Conservation (phyloP, 257 asterid genomes). For the Oldenlandia corymbosa region DNA sequence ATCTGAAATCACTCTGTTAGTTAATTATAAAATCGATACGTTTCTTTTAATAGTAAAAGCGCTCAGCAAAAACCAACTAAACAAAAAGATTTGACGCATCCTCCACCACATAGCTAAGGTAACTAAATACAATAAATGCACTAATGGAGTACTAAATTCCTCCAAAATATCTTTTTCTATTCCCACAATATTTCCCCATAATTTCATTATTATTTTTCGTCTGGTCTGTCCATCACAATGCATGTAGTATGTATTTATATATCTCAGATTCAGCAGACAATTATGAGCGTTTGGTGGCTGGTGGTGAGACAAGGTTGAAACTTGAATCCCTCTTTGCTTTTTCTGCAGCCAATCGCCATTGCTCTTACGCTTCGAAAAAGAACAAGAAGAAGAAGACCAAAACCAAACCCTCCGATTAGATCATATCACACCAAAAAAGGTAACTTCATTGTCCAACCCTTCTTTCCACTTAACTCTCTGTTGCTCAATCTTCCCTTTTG, state of each 20-base stretch:
- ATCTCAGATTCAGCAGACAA: constrained; percentile 1
- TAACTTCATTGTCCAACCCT: not conserved
- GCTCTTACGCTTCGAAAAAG: not conserved
- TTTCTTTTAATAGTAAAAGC: too few species aligned
- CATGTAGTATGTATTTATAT: constrained; percentile 1
- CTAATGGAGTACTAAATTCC: not conserved
- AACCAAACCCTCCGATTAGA: not conserved
- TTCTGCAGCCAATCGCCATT: too few species aligned
- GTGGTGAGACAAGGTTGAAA: too few species aligned
- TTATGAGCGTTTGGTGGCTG: not conserved
- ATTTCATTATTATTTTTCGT: not conserved
- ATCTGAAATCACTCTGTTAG: too few species aligned
- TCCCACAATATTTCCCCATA: too few species aligned
- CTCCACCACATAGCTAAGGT: constrained; percentile 29
- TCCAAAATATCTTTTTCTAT: not conserved
- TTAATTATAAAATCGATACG: too few species aligned
- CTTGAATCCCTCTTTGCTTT: too few species aligned
- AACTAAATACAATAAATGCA: not conserved
- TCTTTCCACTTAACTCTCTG: not conserved
- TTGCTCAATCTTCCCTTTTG: not conserved
- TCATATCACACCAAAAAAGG: not conserved
- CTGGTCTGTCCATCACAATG: constrained; percentile 2
- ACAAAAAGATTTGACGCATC: constrained; percentile 13
- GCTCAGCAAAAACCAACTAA: too few species aligned
- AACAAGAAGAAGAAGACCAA: not conserved